Conservation (phyloP, 2,329 filamentous ascomycete species). For the Bretziella fagacearum region DNA sequence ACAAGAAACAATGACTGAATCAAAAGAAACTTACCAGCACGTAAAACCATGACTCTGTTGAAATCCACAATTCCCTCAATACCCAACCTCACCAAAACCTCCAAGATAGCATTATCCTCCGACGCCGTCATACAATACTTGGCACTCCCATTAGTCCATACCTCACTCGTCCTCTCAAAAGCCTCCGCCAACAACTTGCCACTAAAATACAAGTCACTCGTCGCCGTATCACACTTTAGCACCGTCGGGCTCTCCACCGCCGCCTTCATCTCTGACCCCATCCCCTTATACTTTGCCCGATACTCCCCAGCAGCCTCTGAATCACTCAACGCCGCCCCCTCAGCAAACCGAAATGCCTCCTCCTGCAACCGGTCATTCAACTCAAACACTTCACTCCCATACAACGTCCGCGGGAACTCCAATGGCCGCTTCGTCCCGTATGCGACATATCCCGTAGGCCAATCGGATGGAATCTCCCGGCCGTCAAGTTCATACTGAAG, state of each 20-base stretch:
- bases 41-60: slow-evolving; percentile 47
- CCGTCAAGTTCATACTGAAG: slow-evolving; percentile 61
- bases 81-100: slow-evolving; percentile 44
- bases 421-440: slow-evolving; percentile 39
- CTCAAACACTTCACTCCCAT: slow-evolving; percentile 56
- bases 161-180: slow-evolving; percentile 45
- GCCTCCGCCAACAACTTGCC: slow-evolving; percentile 42
- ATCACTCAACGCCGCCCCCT: slow-evolving; percentile 35
- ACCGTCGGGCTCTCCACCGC: slow-evolving; percentile 35
- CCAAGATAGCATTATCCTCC: slow-evolving; percentile 54
- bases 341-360: slow-evolving; percentile 33
- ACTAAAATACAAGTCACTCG: slow-evolving; percentile 56
- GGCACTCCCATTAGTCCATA: slow-evolving; percentile 52
- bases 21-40: slow-evolving; percentile 29
- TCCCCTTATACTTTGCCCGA: slow-evolving; percentile 33
- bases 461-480: slow-evolving; percentile 48
- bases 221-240: slow-evolving; percentile 48
- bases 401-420: slow-evolving; percentile 40
- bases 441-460: slow-evolving; percentile 50
- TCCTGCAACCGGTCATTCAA: slow-evolving; percentile 42
- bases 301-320: slow-evolving; percentile 32
- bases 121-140: slow-evolving; percentile 55
- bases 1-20: background rate
- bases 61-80: slow-evolving; percentile 45
- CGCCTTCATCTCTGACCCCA: slow-evolving; percentile 24